These are phyloP conservation scores for Botrytis cinerea DNA, from an alignment of 2,329 filamentous ascomycete genomes.

Conservation along the genomic window DNA sequence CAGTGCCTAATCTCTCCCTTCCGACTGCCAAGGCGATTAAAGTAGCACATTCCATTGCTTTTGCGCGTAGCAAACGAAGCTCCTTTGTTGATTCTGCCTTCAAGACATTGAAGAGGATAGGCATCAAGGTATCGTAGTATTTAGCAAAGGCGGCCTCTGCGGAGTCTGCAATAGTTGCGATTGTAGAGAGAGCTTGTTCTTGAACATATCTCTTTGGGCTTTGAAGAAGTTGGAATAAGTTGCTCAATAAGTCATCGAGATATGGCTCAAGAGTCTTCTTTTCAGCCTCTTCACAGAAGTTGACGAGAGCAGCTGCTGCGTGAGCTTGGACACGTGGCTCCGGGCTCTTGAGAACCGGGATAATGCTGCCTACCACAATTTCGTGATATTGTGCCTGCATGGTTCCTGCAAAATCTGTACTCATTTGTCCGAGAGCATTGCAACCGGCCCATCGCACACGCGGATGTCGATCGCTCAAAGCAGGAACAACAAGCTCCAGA, in stretches of 20 bases:
- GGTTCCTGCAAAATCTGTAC: slow-evolving; percentile 94
- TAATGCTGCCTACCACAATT: slow-evolving; percentile 83
- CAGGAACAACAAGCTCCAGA: slow-evolving; percentile 89
- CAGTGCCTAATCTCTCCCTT: slow-evolving; percentile 84
- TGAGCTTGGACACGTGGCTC: slow-evolving; percentile 96
- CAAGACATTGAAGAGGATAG: slow-evolving; percentile 85
- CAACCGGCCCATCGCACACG: slow-evolving; percentile 96
- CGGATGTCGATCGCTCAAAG: slow-evolving; percentile 84
- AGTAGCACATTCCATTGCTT: slow-evolving; percentile 99
- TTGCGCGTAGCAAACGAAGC: slow-evolving; percentile 84
- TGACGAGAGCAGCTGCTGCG: slow-evolving; percentile 94
- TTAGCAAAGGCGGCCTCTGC: slow-evolving; percentile 92
- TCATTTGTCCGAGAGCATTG: slow-evolving; percentile 99
- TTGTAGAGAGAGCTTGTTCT: slow-evolving; percentile 95
- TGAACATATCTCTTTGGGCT: slow-evolving; percentile 96
- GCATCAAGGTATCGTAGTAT: slow-evolving; percentile 97
- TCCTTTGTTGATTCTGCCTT: slow-evolving; percentile 92
- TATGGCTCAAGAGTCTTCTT: slow-evolving; percentile 90
- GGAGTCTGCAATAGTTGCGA: slow-evolving; percentile 98
- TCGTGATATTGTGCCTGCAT: slow-evolving; percentile 98
- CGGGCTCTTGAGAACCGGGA: slow-evolving; percentile 85
- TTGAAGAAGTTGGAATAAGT: slow-evolving; percentile 83
- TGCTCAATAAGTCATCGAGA: slow-evolving; percentile 80
- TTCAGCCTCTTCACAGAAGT: slow-evolving; percentile 98
- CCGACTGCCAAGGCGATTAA: slow-evolving; percentile 94